These are phyloP conservation scores for Ephemerocybe angulata DNA, from an alignment of 768 basidiomycete species.

Conservation along the genomic window DNA sequence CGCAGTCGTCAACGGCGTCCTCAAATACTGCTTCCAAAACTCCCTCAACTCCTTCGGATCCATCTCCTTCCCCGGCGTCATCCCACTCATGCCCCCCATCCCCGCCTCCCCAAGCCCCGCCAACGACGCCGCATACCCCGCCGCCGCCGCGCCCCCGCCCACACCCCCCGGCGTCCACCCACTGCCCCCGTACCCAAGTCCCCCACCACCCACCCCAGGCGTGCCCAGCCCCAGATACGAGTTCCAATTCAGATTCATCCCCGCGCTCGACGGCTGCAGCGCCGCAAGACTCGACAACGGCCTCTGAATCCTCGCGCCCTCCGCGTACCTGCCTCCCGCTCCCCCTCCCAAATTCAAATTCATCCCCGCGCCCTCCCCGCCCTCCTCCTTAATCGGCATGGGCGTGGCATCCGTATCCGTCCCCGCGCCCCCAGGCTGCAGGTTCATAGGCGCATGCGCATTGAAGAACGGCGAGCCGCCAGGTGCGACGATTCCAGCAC, in stretches of 20 bases:
- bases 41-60: slow-evolving; percentile 53
- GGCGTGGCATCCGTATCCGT: slow-evolving; percentile 47
- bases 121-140: not conserved
- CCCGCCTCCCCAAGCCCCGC: not conserved
- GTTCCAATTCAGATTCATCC: not conserved
- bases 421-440: not conserved
- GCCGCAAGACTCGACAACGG: slow-evolving; percentile 8
- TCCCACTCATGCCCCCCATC: slow-evolving; percentile 1
- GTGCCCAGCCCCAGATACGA: slow-evolving; percentile 1
- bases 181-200: not conserved
- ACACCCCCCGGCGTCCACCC: slow-evolving; percentile 8
- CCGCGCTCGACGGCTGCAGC: slow-evolving; percentile 5
- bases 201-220: not conserved
- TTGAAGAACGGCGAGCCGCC: too few relatives aligned
- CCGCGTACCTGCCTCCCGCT: not conserved
- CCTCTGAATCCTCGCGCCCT: slow-evolving; percentile 3
- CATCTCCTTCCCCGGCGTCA: slow-evolving; percentile 18
- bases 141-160: not conserved
- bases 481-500: not conserved
- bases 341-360: slow-evolving; percentile 4
- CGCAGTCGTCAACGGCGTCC: slow-evolving; percentile 48
- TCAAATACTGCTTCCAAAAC: slow-evolving; percentile 73
- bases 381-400: slow-evolving; percentile 34
- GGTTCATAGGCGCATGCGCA: too few relatives aligned
- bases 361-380: slow-evolving; percentile 5